Conservation (phyloP, 2,329 filamentous ascomycete genomes). For the Fusarium tuaranense region DNA sequence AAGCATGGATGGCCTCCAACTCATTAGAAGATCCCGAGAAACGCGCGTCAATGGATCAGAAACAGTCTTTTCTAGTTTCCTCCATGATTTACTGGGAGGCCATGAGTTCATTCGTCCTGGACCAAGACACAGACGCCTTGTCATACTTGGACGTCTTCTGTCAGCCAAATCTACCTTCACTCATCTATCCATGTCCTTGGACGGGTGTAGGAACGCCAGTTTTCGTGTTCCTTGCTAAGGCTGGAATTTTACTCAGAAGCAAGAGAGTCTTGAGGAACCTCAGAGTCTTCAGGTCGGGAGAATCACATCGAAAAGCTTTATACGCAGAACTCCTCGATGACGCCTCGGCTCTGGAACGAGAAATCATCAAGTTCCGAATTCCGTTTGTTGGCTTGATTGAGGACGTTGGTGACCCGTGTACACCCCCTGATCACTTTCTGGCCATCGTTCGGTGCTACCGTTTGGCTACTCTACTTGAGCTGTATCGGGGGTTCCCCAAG, state of each 20-base stretch:
- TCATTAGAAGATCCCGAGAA: not conserved
- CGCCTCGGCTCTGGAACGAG: conserved; percentile 3
- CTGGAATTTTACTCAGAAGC: conserved; percentile 7
- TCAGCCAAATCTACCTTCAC: not conserved
- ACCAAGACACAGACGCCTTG: conserved; percentile 13
- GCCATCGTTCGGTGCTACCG: conserved; percentile 17
- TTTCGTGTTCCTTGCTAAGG: conserved; percentile 16
- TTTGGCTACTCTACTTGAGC: conserved; percentile 14
- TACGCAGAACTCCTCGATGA: conserved; percentile 9
- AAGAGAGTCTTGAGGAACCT: conserved; percentile 8
- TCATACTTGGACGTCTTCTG: conserved; percentile 25
- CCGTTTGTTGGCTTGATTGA: conserved; percentile 17
- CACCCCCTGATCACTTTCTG: conserved; percentile 12
- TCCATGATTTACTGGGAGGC: conserved; percentile 37
- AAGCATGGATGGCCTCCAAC: conserved; percentile 12
- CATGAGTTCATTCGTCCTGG: conserved; percentile 26
- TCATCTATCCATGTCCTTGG: conserved; percentile 24
- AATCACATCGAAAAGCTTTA: not conserved
- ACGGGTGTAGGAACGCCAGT: conserved; percentile 22
- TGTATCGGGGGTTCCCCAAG: conserved; percentile 23
- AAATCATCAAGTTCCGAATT: not conserved
- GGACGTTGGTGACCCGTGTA: conserved; percentile 10
- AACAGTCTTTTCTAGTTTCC: conserved; percentile 17
- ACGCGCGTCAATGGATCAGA: not conserved
- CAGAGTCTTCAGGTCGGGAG: conserved; percentile 3